phyloP scores from a whole-genome alignment of 2,329 filamentous ascomycete genomes.

The Decorospora gaudefroyi region DNA sequence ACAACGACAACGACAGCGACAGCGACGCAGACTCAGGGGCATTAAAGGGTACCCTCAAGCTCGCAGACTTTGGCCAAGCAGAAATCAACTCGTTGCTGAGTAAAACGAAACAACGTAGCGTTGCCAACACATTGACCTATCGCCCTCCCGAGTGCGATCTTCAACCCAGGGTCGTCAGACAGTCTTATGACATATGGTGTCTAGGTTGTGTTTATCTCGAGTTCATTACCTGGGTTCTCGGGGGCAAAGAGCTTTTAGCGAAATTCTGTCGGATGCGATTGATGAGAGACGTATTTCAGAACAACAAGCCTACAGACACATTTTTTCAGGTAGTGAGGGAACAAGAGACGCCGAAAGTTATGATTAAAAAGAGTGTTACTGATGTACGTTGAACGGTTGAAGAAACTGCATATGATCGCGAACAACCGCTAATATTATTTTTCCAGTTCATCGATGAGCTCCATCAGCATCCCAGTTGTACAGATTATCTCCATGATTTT shows the following conservation, averaged over 20 bases:
- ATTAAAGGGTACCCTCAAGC: conserved; percentile 12
- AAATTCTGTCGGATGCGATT: neutral
- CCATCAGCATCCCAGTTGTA: conserved; percentile 13
- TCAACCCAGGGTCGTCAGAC: conserved; percentile 1
- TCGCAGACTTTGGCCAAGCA: conserved; percentile 25
- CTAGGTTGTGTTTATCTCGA: conserved; percentile 28
- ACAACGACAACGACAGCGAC: neutral
- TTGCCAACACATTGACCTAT: conserved; percentile 18
- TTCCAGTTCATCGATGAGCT: conserved; percentile 16
- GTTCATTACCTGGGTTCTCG: conserved; percentile 20
- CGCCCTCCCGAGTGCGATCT: conserved; percentile 22
- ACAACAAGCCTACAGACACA: neutral
- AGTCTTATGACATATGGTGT: conserved; percentile 30
- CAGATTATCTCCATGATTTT: conserved; percentile 15
- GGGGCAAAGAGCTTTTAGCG: conserved; percentile 5
- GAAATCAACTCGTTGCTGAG: conserved; percentile 14
- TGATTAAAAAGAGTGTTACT: conserved; percentile 7
- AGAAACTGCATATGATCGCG: neutral
- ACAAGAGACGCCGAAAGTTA: neutral
- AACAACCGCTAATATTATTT: neutral
- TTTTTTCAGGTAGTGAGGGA: conserved; percentile 8
- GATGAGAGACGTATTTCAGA: neutral
- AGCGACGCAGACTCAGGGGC: neutral
- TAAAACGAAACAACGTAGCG: conserved; percentile 2
- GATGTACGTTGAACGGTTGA: neutral